Evolutionary conservation across 164 flowering plant species (phyloP).

Genomic region (Sedum album): DNA sequence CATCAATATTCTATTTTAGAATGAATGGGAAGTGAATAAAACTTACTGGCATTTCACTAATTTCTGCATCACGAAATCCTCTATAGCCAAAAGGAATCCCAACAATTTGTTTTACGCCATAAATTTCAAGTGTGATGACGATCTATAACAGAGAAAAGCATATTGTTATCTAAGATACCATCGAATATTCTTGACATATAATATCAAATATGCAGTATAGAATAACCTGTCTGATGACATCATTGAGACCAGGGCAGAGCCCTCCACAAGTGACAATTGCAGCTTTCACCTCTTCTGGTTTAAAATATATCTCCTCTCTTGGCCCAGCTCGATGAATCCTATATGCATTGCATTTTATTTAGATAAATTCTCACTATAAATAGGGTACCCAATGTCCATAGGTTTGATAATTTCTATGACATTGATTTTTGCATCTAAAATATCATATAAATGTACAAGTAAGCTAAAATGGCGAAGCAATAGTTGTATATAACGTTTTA

Average conservation of each 20-base stretch:
- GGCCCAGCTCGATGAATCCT: conserved; percentile 97
- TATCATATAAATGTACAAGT: no score
- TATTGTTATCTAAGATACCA: not conserved
- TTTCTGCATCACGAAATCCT: conserved; percentile 56
- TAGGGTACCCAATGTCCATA: no score
- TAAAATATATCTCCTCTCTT: conserved; percentile 70
- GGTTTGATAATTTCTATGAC: no score
- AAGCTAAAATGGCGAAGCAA: not conserved
- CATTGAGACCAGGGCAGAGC: conserved; percentile 86
- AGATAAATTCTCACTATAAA: not conserved
- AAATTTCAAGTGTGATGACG: conserved; percentile 88
- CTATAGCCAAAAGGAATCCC: conserved; percentile 93
- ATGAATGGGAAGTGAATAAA: not conserved
- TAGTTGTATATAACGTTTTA: conserved; percentile 14
- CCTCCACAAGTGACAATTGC: conserved; percentile 94
- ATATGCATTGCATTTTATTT: not conserved
- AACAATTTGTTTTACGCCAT: conserved; percentile 76
- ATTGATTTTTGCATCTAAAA: no score
- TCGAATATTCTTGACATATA: not conserved
- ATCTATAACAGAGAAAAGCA: conserved; percentile 43
- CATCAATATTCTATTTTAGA: no score
- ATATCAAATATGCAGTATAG: not conserved
- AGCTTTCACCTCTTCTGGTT: conserved; percentile 82
- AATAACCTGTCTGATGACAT: conserved; percentile 80
- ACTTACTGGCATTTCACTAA: conserved; percentile 58